phyloP scores from a whole-genome alignment of 164 flowering plant species.

The Berberis thunbergii region DNA sequence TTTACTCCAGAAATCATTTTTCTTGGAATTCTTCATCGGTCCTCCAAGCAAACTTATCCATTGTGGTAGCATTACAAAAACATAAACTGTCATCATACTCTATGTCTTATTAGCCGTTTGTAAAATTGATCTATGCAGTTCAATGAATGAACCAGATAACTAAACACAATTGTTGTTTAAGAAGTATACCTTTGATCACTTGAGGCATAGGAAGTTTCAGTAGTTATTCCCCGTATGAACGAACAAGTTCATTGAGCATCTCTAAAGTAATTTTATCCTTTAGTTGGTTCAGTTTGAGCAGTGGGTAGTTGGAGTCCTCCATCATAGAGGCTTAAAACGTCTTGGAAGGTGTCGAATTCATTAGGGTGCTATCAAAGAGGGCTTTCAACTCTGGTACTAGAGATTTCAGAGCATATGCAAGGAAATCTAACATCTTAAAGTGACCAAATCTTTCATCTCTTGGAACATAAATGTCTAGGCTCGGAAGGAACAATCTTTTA shows the following conservation, averaged over 20 bases:
- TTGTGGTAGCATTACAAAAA: constrained; percentile 22
- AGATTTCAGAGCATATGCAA: too few species aligned
- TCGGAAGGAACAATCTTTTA: constrained; percentile 51
- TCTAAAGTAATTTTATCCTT: constrained; percentile 51
- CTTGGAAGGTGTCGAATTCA: too few species aligned
- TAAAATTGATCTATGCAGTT: neutral
- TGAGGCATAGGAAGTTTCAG: constrained; percentile 30
- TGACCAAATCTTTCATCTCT: constrained; percentile 72
- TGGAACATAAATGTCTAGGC: constrained; percentile 78
- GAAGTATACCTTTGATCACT: constrained; percentile 38
- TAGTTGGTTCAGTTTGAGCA: constrained; percentile 14
- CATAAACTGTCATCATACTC: neutral
- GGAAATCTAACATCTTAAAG: constrained; percentile 21
- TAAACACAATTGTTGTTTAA: neutral
- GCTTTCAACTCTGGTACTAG: too few species aligned
- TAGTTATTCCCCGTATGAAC: too few species aligned
- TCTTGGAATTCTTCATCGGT: constrained; percentile 49
- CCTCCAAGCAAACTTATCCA: constrained; percentile 20
- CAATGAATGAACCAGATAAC: neutral
- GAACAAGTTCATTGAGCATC: constrained; percentile 5
- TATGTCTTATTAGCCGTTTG: neutral
- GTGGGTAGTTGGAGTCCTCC: constrained; percentile 45
- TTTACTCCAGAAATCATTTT: constrained; percentile 87
- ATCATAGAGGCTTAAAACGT: constrained; percentile 47
- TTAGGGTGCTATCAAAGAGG: too few species aligned